These are phyloP conservation scores for Gastrolobium villosum DNA, from an alignment of 306 rosid species.

Conservation along the genomic window DNA sequence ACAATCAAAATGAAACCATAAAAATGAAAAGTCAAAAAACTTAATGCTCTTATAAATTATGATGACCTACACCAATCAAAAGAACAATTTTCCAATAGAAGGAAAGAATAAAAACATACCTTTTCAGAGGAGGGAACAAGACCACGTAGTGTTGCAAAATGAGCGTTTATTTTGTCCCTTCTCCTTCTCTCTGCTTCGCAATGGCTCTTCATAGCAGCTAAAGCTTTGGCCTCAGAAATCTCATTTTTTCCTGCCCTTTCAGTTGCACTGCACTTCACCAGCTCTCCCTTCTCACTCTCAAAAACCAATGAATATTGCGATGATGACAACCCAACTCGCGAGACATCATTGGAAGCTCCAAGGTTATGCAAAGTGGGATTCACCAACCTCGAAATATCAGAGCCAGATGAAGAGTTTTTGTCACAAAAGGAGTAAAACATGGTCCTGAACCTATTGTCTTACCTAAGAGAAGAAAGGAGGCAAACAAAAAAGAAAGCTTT, in stretches of 20 bases:
- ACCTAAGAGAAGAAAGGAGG: conserved; percentile 50
- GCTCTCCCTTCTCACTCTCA: conserved; percentile 72
- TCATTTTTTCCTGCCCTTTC: conserved; percentile 62
- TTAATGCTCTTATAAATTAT: neutral
- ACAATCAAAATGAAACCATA: conserved; percentile 32
- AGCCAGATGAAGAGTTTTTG: conserved; percentile 50
- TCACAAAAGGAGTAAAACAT: conserved; percentile 58
- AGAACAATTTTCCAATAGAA: conserved; percentile 11
- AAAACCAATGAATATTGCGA: conserved; percentile 57
- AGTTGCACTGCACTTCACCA: conserved; percentile 63
- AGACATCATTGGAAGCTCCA: conserved; percentile 45
- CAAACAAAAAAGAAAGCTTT: conserved; percentile 78
- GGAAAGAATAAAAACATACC: conserved; percentile 51
- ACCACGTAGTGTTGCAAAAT: conserved; percentile 79
- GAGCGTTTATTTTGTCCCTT: conserved; percentile 89
- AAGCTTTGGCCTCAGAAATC: conserved; percentile 67
- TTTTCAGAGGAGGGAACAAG: conserved; percentile 71
- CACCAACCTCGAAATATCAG: conserved; percentile 43
- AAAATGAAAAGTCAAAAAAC: neutral
- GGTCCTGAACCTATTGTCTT: neutral
- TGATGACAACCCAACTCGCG: conserved; percentile 46
- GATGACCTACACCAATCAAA: neutral
- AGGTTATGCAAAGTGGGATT: conserved; percentile 48
- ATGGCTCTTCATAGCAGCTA: conserved; percentile 83
- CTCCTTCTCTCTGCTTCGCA: conserved; percentile 93